Percentiles rank a stretch among this genome's conserved stretches.
Conservation (phyloP, 768 basidiomycete genomes). For the Tulasnella calospora region DNA sequence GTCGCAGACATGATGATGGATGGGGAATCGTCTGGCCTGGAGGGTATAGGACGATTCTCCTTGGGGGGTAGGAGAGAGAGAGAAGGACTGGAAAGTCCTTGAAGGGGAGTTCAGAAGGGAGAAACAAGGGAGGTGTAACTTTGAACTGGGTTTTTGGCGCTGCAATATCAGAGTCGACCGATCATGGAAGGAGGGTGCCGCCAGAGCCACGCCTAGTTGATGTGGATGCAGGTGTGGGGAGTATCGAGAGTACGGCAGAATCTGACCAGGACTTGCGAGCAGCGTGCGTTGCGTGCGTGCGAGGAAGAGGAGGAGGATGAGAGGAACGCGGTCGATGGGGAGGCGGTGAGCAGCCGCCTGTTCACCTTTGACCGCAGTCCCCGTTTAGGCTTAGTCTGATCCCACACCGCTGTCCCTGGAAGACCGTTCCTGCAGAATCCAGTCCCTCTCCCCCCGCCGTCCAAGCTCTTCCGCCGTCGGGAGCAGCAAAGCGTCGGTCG, state of each 20-base stretch:
- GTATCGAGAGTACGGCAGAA: conserved; percentile 6
- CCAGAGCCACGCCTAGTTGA: not conserved
- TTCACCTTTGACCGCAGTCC: conserved; percentile 15
- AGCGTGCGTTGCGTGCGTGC: not conserved
- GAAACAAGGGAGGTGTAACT: conserved; percentile 10
- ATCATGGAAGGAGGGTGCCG: conserved; percentile 18
- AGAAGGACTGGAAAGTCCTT: not conserved
- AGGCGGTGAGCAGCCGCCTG: conserved; percentile 17
- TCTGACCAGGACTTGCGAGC: not conserved
- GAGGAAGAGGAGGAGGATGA: not conserved
- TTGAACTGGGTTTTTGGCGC: conserved; percentile 13
- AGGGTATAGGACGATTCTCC: conserved; percentile 8
- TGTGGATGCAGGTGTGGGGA: conserved; percentile 1
- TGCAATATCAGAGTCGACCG: conserved; percentile 1
- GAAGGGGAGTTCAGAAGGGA: not conserved
- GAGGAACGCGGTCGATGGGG: conserved; percentile 8
- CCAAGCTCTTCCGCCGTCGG: not conserved
- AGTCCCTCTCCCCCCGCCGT: not conserved
- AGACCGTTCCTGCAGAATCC: not conserved
- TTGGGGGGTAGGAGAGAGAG: not conserved
- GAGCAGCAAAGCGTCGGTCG: not conserved
- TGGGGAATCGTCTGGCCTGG: not conserved
- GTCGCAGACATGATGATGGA: conserved; percentile 3
- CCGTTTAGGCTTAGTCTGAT: conserved; percentile 1
- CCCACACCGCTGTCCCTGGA: conserved; percentile 16